Percentiles rank a stretch among this genome's conserved stretches.
Conservation (phyloP, 2,329 filamentous ascomycete species). For the Sarocladium brachiariae region DNA sequence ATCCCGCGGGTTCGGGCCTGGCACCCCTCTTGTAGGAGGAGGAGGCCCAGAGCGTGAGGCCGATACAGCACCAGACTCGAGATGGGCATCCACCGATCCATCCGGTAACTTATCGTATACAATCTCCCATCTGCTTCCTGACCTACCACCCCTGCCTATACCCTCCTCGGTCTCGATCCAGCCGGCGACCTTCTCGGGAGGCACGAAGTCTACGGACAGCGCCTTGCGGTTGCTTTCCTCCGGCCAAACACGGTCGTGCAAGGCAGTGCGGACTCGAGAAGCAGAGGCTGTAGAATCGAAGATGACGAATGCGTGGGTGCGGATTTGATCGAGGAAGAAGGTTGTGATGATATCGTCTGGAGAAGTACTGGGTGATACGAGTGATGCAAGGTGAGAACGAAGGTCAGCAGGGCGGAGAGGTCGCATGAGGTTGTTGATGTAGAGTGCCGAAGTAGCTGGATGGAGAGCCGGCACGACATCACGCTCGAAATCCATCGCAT, state of each 20-base stretch:
- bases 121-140: slow-evolving; percentile 60
- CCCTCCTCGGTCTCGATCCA: slow-evolving; percentile 69
- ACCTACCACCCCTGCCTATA: slow-evolving; percentile 31
- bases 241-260: slow-evolving; percentile 81
- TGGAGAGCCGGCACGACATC: slow-evolving; percentile 55
- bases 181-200: slow-evolving; percentile 60
- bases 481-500: slow-evolving; percentile 26
- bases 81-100: slow-evolving; percentile 46
- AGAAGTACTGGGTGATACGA: slow-evolving; percentile 53
- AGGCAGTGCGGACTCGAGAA: slow-evolving; percentile 63
- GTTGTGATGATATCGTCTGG: slow-evolving; percentile 48
- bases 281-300: slow-evolving; percentile 67
- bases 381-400: slow-evolving; percentile 58
- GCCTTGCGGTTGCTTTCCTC: slow-evolving; percentile 77
- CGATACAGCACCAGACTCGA: slow-evolving; percentile 29
- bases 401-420: slow-evolving; percentile 67
- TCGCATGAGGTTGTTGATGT: slow-evolving; percentile 86
- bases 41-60: not conserved
- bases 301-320: slow-evolving; percentile 77
- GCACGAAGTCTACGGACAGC: slow-evolving; percentile 86
- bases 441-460: slow-evolving; percentile 68
- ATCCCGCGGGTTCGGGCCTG: slow-evolving; percentile 10
- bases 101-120: slow-evolving; percentile 55
- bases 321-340: slow-evolving; percentile 78
- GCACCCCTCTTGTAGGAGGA: not conserved